phyloP scores from a whole-genome alignment of 2,329 filamentous ascomycete genomes.

The Ceratocystis diversiconidia region DNA sequence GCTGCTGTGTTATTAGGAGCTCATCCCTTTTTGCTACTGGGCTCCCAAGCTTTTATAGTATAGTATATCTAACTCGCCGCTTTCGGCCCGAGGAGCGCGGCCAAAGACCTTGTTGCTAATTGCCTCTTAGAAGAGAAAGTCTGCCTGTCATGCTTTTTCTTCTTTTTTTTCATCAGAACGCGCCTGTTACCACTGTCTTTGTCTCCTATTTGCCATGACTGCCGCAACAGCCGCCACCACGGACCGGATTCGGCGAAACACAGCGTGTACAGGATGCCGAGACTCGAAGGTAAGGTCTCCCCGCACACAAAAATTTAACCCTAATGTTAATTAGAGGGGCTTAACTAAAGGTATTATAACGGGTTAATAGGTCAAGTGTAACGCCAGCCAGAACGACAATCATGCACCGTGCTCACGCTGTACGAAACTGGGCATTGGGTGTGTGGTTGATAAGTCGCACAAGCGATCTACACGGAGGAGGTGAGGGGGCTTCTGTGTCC shows the following conservation, averaged over 20 bases:
- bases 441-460: conserved; percentile 34
- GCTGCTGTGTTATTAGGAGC: no score
- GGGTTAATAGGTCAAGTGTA: conserved; percentile 30
- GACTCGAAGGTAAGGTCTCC: conserved; percentile 20
- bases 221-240: conserved; percentile 15
- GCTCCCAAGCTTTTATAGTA: no score
- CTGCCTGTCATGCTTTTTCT: neutral
- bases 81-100: neutral
- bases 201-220: neutral
- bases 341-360: neutral
- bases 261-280: conserved; percentile 25
- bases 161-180: neutral
- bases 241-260: conserved; percentile 24
- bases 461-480: conserved; percentile 34
- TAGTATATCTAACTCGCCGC: neutral
- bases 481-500: conserved; percentile 21
- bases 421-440: conserved; percentile 30
- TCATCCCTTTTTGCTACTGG: no score
- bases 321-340: neutral
- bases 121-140: no score
- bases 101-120: neutral
- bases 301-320: neutral
- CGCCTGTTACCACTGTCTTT: neutral
- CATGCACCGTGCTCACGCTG: conserved; percentile 32
- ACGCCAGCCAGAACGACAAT: conserved; percentile 27